A percentile compares a stretch with the other conserved stretches of the same genome.
These are phyloP conservation scores for Ilyonectria mors-panacis DNA, from an alignment of 2,329 filamentous ascomycete species.

Conservation along the genomic window DNA sequence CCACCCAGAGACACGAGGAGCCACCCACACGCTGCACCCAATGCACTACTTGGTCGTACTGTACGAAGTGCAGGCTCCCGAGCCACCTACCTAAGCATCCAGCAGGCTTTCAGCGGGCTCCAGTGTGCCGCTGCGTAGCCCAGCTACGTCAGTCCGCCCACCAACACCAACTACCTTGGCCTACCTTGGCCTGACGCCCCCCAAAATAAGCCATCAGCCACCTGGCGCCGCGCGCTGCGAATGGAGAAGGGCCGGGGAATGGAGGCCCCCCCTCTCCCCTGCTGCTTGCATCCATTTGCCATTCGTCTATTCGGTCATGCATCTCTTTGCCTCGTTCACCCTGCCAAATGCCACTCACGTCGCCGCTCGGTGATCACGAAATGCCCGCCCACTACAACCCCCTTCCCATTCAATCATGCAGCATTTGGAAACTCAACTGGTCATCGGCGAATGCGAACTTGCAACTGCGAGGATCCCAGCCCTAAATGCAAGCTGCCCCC, in stretches of 20 bases:
- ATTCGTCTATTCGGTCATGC: constrained; percentile 19
- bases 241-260: constrained; percentile 31
- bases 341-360: constrained; percentile 8
- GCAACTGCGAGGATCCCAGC: constrained; percentile 30
- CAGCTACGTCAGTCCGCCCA: constrained; percentile 32
- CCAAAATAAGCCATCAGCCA: constrained; percentile 35
- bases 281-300: constrained; percentile 29
- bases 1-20: constrained; percentile 32
- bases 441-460: constrained; percentile 14
- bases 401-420: constrained; percentile 32
- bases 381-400: constrained; percentile 12
- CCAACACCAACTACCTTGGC: constrained; percentile 9
- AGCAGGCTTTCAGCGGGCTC: constrained; percentile 21
- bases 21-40: constrained; percentile 24
- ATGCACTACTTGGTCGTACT: neutral
- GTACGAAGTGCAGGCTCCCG: neutral
- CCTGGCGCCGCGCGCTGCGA: constrained; percentile 23
- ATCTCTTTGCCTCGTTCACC: constrained; percentile 11
- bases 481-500: constrained; percentile 23
- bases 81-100: constrained; percentile 4
- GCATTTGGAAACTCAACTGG: constrained; percentile 3
- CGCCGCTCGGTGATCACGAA: neutral
- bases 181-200: constrained; percentile 18
- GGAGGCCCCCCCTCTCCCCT: constrained; percentile 25
- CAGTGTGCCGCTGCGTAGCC: constrained; percentile 6